Base-by-base conservation (phyloP, 2,329 filamentous ascomycete species). In the Botrytis cinerea region DNA sequence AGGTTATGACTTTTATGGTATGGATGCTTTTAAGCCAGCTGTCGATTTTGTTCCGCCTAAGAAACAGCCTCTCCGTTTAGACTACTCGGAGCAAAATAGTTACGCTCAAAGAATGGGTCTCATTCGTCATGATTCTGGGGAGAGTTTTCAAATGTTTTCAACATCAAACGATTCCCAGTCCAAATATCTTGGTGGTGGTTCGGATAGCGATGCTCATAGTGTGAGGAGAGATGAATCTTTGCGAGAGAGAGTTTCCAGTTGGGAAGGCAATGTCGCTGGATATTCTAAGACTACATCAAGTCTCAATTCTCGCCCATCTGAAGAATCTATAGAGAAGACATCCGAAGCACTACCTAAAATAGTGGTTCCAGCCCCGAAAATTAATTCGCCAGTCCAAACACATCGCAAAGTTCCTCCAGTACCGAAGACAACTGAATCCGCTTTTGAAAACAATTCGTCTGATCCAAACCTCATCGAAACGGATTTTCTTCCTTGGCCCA, bases 1-100 rank as follows among this genome's bases (percentile, higher is more conserved):
- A 76, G 89, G 89, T 0, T 91, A 91, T 77, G 89, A 91, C 79
- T 91, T 91, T 78, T 91, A 91, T 78, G 89, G 89, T 77, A 82
- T 88, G 43, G 88, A 89, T n/a, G 86, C 81, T 76, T 74, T 80
- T 87, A 72, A 82, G 82, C 67, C 83, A 62, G 87, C 86, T 10
- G 86, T 89, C 64, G 87, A 90, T 74, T 86, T 89, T 68, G 87
- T 85, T 14, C 79, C 84, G 9, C 83, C 81, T 71, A 84, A 82
- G 76, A 82, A 82, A 72, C 82, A 82, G 71, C 80, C 82, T 8
- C 75, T 83, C 9, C 79, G 80, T 32, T 77, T 83, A 74, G 84
- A 82, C 70, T 79, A 80, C 48, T 64, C 74, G 12, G 74, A 76
- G 20, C 70, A 71, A 22, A 74, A 73, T 40, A 64, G 75, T 46